Conservation (phyloP, 116 monocot genomes). For the Posidonia oceanica region DNA sequence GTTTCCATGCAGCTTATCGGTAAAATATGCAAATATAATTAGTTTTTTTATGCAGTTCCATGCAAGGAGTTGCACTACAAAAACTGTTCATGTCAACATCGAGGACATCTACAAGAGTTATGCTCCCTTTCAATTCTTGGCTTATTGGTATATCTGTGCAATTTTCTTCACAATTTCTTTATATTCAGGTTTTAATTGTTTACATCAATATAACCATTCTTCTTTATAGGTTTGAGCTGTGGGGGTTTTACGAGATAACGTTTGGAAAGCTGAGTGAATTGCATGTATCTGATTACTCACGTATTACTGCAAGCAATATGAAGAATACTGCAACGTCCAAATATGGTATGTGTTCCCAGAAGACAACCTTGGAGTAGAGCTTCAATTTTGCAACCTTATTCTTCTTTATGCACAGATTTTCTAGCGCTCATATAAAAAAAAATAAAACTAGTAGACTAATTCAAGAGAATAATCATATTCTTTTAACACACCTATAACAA, state of each 20-base stretch:
- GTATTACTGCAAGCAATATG: slow-evolving; percentile 60
- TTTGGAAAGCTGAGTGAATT: slow-evolving; percentile 60
- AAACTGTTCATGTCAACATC: slow-evolving; percentile 15
- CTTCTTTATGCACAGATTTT: too few relatives aligned
- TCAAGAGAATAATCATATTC: too few relatives aligned
- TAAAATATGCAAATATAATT: not conserved
- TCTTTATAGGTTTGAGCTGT: slow-evolving; percentile 45
- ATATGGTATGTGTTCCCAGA: too few relatives aligned
- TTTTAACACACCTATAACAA: too few relatives aligned
- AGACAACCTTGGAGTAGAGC: too few relatives aligned
- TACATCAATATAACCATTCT: not conserved
- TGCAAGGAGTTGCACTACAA: slow-evolving; percentile 16
- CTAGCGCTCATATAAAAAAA: too few relatives aligned
- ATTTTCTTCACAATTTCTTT: not conserved
- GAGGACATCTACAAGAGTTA: slow-evolving; percentile 48
- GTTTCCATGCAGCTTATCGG: not conserved
- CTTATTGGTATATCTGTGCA: slow-evolving; percentile 41
- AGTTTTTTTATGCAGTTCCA: slow-evolving; percentile 34
- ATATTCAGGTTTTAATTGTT: not conserved
- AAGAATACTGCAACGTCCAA: slow-evolving; percentile 7
- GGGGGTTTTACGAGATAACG: slow-evolving; percentile 45
- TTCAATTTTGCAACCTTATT: too few relatives aligned
- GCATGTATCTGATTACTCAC: slow-evolving; percentile 27
- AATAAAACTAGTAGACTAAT: too few relatives aligned
- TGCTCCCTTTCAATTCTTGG: slow-evolving; percentile 70